A percentile compares a stretch with the other conserved stretches of the same genome.
These are phyloP conservation scores for Globisporangium echinulatum DNA, from an alignment of 352 stramenopile species.

Conservation along the genomic window DNA sequence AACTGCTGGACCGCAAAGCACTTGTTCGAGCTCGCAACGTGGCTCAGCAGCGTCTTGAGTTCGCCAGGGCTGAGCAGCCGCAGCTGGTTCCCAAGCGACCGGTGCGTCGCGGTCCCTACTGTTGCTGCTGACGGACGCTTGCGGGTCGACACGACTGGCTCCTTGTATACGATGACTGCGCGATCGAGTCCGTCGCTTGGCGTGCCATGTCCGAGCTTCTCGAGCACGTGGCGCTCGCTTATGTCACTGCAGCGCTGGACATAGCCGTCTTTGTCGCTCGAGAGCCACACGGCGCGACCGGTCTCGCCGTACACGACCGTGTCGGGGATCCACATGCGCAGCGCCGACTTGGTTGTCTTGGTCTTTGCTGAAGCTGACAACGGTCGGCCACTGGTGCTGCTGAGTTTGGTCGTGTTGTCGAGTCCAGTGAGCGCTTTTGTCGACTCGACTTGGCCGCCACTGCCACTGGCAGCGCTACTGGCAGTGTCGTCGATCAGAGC, in stretches of 20 bases:
- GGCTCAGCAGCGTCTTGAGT: conserved; percentile 62
- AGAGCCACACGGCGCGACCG: conserved; percentile 61
- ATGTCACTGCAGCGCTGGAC: conserved; percentile 61
- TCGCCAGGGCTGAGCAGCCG: conserved; percentile 56
- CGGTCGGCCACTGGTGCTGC: too few relatives aligned
- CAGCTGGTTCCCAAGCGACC: conserved; percentile 53
- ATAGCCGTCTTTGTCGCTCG: conserved; percentile 59
- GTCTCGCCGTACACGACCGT: conserved; percentile 80
- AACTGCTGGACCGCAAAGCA: conserved; percentile 72
- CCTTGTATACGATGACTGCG: conserved; percentile 61
- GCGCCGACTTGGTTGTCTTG: conserved; percentile 9
- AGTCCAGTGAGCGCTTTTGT: neutral
- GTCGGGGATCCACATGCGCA: conserved; percentile 70
- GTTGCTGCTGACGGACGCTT: conserved; percentile 3
- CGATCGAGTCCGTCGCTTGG: conserved; percentile 27
- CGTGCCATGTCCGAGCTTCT: conserved; percentile 39
- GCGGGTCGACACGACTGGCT: conserved; percentile 29
- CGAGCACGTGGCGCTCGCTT: conserved; percentile 66
- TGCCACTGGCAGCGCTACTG: neutral
- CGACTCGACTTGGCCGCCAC: neutral
- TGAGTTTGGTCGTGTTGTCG: neutral
- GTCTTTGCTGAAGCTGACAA: conserved; percentile 1
- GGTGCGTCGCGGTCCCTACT: neutral
- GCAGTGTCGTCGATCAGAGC: neutral
- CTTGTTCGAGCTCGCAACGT: conserved; percentile 49